Base-by-base conservation (phyloP, 345 rosid species). In the Lepidium sativum region DNA sequence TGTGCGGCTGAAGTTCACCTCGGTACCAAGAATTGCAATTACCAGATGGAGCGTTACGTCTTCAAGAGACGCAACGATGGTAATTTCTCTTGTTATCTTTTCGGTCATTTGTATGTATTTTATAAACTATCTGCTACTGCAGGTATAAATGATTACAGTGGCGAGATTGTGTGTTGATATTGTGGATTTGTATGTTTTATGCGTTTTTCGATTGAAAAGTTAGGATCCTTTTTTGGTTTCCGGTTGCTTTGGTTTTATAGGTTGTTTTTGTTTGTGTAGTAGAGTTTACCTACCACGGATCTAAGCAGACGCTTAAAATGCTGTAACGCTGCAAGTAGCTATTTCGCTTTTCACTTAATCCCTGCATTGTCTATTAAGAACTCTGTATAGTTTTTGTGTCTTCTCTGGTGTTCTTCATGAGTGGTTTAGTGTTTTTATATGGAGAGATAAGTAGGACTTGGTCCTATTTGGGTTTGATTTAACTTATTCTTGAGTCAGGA, bases 31-130 rank as follows among this genome's bases (percentile, higher is more conserved):
- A 88, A 91, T 65, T 88, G 95, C 41, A 83, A 91, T 23, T 91
- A 74, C 76, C 98, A 91, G 72, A 91, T 91, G 98, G 98, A 91
- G 53, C 88, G 95, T 8, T 91, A 91, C 68, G 90, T 82, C 56
- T 88, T 88, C 87, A 91, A 91, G 87, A 83, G 98, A 54, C 89
- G 96, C 67, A 82, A 86, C 56, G 98, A 91, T 37, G 98, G 98
- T 91, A 77, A 9, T 13, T 6, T 35, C 51, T 29, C 9, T 3
- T 58, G 7, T 44, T 14, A 3, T 4, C 21, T 5, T 16, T 39
- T 4, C 11, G 7, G n/a, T 16, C 32, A 3, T n/a, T 18, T 45
- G 0, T 23, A 0, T 6, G 14, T 8, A 20, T 39, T 48, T 11
- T 31, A n/a, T 17, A 25, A 27, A 27, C 7, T 27, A 27, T 39